Conservation (phyloP, 768 basidiomycete species). For the Filobasidium floriforme region DNA sequence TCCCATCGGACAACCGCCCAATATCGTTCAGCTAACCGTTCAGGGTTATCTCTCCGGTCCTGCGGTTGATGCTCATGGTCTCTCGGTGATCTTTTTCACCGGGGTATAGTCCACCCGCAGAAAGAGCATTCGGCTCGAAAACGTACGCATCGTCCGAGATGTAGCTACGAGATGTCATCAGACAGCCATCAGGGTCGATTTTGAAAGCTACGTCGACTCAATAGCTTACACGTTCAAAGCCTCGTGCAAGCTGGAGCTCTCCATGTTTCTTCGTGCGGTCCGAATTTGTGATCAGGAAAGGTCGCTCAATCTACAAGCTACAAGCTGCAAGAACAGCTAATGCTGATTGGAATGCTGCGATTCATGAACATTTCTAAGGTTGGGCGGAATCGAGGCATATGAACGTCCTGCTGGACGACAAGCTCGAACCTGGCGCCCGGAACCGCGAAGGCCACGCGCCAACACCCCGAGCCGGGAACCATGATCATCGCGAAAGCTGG, state of each 20-base stretch:
- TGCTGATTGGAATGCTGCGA: neutral
- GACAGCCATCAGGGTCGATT: neutral
- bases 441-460: too few relatives aligned
- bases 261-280: neutral
- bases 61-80: constrained; percentile 45
- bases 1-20: constrained; percentile 3
- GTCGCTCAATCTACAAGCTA: neutral
- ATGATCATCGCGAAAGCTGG: too few relatives aligned
- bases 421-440: too few relatives aligned
- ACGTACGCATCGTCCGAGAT: constrained; percentile 29
- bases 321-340: neutral
- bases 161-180: constrained; percentile 19
- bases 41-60: constrained; percentile 43
- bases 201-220: constrained; percentile 27
- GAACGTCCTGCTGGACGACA: too few relatives aligned
- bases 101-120: constrained; percentile 21
- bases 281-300: neutral
- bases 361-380: too few relatives aligned
- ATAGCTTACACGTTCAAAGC: constrained; percentile 42
- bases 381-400: too few relatives aligned
- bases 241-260: constrained; percentile 36
- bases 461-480: too few relatives aligned
- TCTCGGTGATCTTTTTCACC: constrained; percentile 41
- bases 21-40: constrained; percentile 39
- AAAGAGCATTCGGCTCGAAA: constrained; percentile 30